A percentile compares a stretch with the other conserved stretches of the same genome.
These are phyloP conservation scores for Pterocarpus santalinus DNA, from an alignment of 306 rosid species.

Conservation along the genomic window DNA sequence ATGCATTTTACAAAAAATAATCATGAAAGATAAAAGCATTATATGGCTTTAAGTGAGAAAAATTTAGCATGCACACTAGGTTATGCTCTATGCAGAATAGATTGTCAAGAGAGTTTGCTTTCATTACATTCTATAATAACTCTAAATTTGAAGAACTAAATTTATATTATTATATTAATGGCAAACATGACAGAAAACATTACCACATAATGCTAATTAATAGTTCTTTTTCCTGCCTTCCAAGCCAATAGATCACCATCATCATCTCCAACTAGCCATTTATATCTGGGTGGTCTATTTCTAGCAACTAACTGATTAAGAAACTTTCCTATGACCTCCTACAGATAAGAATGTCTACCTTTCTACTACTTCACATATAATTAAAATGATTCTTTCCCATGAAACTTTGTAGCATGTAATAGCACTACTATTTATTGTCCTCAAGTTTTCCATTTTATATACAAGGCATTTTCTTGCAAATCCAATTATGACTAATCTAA, in stretches of 20 bases:
- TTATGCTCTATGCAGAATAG: constrained; percentile 9
- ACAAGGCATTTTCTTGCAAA: background rate
- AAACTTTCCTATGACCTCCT: too few relatives aligned
- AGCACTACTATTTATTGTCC: too few relatives aligned
- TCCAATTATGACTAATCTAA: background rate
- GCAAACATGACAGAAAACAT: background rate
- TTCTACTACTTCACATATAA: too few relatives aligned
- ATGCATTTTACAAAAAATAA: background rate
- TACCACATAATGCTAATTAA: background rate
- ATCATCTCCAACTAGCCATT: constrained; percentile 3
- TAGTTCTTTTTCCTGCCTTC: background rate
- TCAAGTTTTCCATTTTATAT: background rate
- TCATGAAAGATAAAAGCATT: constrained; percentile 18
- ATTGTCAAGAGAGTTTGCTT: background rate
- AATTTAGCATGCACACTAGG: background rate
- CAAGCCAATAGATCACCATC: background rate
- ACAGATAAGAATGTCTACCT: too few relatives aligned
- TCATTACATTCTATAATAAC: constrained; percentile 1
- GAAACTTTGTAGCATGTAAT: too few relatives aligned
- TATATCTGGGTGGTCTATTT: too few relatives aligned
- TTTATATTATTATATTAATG: background rate
- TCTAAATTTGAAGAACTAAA: background rate
- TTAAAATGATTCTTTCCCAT: too few relatives aligned
- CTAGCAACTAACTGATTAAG: too few relatives aligned
- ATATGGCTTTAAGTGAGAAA: constrained; percentile 6